These are phyloP conservation scores for Fusarium chuoi DNA, from an alignment of 2,329 filamentous ascomycete genomes.

Conservation along the genomic window DNA sequence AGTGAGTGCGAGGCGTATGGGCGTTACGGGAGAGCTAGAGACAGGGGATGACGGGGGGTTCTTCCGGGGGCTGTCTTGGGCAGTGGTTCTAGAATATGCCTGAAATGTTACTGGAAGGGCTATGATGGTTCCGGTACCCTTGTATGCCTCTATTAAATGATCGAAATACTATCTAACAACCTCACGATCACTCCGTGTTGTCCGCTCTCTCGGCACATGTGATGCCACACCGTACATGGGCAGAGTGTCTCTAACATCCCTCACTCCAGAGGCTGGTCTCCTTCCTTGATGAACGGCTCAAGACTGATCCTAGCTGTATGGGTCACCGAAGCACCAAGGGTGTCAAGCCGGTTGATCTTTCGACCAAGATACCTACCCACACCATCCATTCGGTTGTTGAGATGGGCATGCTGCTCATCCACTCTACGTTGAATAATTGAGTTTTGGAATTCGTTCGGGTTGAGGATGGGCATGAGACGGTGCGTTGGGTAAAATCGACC, in stretches of 20 bases:
- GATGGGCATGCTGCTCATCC: slow-evolving; percentile 57
- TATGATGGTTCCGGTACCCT: not conserved
- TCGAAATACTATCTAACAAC: slow-evolving; percentile 4
- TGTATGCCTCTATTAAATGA: slow-evolving; percentile 12
- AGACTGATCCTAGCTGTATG: slow-evolving; percentile 49
- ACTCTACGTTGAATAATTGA: slow-evolving; percentile 53
- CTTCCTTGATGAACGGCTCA: slow-evolving; percentile 52
- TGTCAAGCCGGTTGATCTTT: slow-evolving; percentile 54
- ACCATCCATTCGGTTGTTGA: slow-evolving; percentile 65
- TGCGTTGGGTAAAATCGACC: slow-evolving; percentile 70
- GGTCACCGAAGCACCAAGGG: slow-evolving; percentile 56
- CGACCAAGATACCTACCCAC: slow-evolving; percentile 54
- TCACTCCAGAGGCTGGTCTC: slow-evolving; percentile 34
- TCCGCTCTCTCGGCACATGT: slow-evolving; percentile 10
- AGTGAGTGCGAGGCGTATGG: slow-evolving; percentile 9
- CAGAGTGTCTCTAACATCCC: not conserved
- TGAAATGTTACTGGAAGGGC: not conserved
- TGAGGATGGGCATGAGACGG: slow-evolving; percentile 62
- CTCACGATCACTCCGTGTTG: not conserved
- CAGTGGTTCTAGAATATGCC: not conserved
- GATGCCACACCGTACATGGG: slow-evolving; percentile 3
- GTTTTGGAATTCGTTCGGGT: slow-evolving; percentile 52
- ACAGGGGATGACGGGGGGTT: not conserved
- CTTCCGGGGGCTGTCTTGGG: not conserved
- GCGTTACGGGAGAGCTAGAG: not conserved